Base-by-base conservation (phyloP, 306 rosid species). In the Alnus rubra region DNA sequence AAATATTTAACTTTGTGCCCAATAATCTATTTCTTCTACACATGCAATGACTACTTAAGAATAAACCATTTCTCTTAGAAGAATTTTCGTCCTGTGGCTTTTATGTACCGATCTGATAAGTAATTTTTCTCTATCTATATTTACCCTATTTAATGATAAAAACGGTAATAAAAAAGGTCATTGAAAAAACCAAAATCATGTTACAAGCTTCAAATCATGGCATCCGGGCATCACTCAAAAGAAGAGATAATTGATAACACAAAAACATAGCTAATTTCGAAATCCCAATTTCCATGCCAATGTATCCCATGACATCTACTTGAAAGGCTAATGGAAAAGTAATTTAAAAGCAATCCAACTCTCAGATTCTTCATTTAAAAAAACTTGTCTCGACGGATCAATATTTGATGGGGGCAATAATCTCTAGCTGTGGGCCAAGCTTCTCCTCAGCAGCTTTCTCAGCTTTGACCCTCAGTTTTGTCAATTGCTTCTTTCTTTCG, bases 401-500 rank as follows among this genome's bases (percentile, higher is more conserved):
- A 70, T 90, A 92, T 77, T 87, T 90, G 55, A 90, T 90, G 2
- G 90, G 90, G 10, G 92, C 87, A 81, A 92, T 90, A 37, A 90
- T 71, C 71, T 86, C 90, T 39, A 90, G 83, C 67, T 92, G 89
- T 3, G 95, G 45, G 53, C 93, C 97, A 2, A 90, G 90, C 81
- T 89, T 92, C 88, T 87, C 93, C 4, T 92, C 90, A 0, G 95
- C 92, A 8, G 60, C 78, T 76, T 86, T 87, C 78, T 88, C 95
- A 9, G 97, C 97, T 39, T 88, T 90, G 51, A 82, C 80, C 85
- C 89, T 87, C 52, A 92, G 79, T 71, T 92, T 92, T 56, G 74
- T 86, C 83, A 92, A 75, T 78, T 87, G 90, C 87, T 92, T 92
- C 95, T 92, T 92, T 80, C 89, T 87, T 83, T 88, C 97, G 16